A percentile compares a stretch with the other conserved stretches of the same genome.
Conservation (phyloP, 129 eudicot species). For the Lactuca saligna region DNA sequence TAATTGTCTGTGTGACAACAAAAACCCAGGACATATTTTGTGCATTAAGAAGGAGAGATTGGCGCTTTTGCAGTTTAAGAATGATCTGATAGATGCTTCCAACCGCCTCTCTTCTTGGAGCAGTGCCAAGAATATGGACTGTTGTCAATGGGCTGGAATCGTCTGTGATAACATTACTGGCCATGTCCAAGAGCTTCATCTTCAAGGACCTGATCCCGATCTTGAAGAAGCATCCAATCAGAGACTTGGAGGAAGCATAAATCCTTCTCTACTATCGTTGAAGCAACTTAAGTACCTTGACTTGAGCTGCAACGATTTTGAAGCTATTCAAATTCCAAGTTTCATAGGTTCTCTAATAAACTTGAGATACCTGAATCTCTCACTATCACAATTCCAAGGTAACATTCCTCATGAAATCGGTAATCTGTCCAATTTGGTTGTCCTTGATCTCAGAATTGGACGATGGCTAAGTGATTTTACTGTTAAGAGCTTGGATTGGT, state of each 20-base stretch:
- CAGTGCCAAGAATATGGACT: slow-evolving; percentile 6
- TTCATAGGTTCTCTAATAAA: slow-evolving; percentile 10
- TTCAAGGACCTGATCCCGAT: slow-evolving; percentile 11
- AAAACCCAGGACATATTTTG: neutral
- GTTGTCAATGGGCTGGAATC: slow-evolving; percentile 31
- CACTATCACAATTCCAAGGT: slow-evolving; percentile 13
- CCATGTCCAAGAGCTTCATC: slow-evolving; percentile 42
- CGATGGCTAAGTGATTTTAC: neutral
- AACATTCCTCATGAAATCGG: slow-evolving; percentile 32
- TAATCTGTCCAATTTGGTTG: slow-evolving; percentile 30
- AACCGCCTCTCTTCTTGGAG: slow-evolving; percentile 29
- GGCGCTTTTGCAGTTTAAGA: slow-evolving; percentile 28
- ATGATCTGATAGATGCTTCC: slow-evolving; percentile 12
- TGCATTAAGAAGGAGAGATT: slow-evolving; percentile 21
- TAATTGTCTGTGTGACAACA: neutral
- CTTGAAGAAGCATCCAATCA: slow-evolving; percentile 1
- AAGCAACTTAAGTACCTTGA: slow-evolving; percentile 33
- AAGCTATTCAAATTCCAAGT: neutral
- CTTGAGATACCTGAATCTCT: slow-evolving; percentile 23
- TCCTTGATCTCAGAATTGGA: slow-evolving; percentile 12
- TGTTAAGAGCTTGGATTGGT: slow-evolving; percentile 24
- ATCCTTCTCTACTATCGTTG: slow-evolving; percentile 30
- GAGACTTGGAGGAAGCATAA: slow-evolving; percentile 24
- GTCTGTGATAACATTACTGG: slow-evolving; percentile 35
- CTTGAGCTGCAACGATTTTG: slow-evolving; percentile 33